Base-by-base conservation (phyloP, 2,329 filamentous ascomycete species). In the Fusarium piperis region DNA sequence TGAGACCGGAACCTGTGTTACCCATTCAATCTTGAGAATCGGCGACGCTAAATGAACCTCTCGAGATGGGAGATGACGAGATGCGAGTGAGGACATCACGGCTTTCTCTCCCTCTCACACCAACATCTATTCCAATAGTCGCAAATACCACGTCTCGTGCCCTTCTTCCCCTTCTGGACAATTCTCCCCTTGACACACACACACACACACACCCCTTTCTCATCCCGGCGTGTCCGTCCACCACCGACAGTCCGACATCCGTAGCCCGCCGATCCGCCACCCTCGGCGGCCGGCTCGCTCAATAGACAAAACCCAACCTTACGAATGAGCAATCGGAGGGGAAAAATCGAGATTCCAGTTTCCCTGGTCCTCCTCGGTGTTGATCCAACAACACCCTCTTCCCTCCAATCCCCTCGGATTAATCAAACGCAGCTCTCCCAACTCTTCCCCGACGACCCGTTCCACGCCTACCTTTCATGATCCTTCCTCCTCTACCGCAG, bases 241-340 rank as follows among this genome's bases (percentile, higher is more conserved):
- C 62, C 56, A n/a, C 67, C 67, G 55, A 72, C 41, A 57, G 18
- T 30, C 71, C 71, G 71, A 74, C 7, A 70, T 26, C 68, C 71
- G 71, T 52, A 18, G 41, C 32, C 36, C 36, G 53, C 32, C 26
- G 23, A 64, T 38, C 13, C 11, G 26, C 51, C n/a, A 60, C 35
- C 32, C 33, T 23, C 18, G 18, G 26, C 44, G n/a, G 15, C 23
- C 55, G 30, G 46, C 32, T 48, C 39, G 28, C 13, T 33, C 51
- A 52, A 26, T 52, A 62, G 44, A 55, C 41, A 18, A 23, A 39
- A 57, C 48, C 68, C 57, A 32, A 33, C 58, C 70, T 68, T 57
- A 72, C 72, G 72, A 74, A 56, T 65, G 64, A 58, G 46, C 52
- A 46, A 20, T n/a, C 30, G 30, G 52, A 55, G 59, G 32, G 16